Conservation (phyloP, 306 rosid species). For the Rubus parviflorus region DNA sequence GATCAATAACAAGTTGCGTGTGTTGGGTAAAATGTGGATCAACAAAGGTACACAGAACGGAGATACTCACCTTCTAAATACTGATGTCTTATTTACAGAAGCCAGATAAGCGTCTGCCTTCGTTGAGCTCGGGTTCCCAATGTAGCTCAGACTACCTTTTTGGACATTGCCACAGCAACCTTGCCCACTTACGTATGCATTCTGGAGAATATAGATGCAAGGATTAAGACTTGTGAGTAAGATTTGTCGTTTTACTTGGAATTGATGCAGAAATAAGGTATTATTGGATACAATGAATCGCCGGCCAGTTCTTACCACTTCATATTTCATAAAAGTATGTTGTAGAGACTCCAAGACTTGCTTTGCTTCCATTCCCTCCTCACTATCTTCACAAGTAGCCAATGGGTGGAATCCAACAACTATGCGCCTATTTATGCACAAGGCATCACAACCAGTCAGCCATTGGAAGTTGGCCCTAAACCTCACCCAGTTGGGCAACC, state of each 20-base stretch:
- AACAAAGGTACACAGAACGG: background rate
- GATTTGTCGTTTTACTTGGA: background rate
- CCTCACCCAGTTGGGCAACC: background rate
- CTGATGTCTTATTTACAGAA: conserved; percentile 30
- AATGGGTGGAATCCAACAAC: conserved; percentile 50
- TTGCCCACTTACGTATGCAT: conserved; percentile 53
- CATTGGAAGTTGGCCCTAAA: background rate
- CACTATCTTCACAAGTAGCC: conserved; percentile 34
- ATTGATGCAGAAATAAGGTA: background rate
- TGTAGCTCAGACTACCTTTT: conserved; percentile 37
- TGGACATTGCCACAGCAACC: conserved; percentile 35
- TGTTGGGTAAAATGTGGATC: background rate
- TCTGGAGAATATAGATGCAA: conserved; percentile 30
- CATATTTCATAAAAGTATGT: conserved; percentile 32
- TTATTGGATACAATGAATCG: background rate
- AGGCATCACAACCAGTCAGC: conserved; percentile 15
- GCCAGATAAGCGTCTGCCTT: conserved; percentile 31
- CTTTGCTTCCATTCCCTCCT: conserved; percentile 29
- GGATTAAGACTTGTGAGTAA: background rate
- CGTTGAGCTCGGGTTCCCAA: conserved; percentile 34
- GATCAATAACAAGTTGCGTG: conserved; percentile 5
- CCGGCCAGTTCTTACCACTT: conserved; percentile 42
- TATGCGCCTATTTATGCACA: conserved; percentile 41
- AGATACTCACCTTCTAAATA: conserved; percentile 31
- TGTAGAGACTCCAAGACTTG: conserved; percentile 32